These are phyloP conservation scores for Dothideomycetes sp. DNA, from an alignment of 2,329 filamentous ascomycete genomes.

Conservation along the genomic window DNA sequence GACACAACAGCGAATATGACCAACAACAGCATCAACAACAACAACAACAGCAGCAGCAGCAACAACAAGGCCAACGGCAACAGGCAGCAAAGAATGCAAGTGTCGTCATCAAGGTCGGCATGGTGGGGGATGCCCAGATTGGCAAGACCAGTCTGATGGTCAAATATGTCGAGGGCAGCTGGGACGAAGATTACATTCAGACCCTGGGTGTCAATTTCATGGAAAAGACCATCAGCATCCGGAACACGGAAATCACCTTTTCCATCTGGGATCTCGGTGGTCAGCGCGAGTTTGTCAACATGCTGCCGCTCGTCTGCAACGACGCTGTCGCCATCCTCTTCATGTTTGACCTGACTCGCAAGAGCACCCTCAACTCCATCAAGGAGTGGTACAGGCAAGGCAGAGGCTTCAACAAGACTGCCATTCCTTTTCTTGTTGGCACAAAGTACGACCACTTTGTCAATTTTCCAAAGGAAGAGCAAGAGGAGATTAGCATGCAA, in stretches of 20 bases:
- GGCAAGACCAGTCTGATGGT: conserved; percentile 99
- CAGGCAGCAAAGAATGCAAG: conserved; percentile 41
- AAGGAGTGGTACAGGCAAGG: conserved; percentile 99
- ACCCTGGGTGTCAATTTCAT: conserved; percentile 98
- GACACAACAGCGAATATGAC: conserved; percentile 16
- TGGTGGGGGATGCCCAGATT: conserved; percentile 98
- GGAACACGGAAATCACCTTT: conserved; percentile 98
- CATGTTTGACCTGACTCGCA: conserved; percentile 98
- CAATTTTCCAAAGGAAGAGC: conserved; percentile 93
- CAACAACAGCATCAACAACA: conserved; percentile 16
- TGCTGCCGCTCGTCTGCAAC: conserved; percentile 98
- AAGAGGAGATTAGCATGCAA: conserved; percentile 97
- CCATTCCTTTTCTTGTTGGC: conserved; percentile 93
- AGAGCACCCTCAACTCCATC: conserved; percentile 97
- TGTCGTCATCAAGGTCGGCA: conserved; percentile 98
- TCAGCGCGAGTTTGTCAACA: conserved; percentile 98
- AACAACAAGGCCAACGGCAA: conserved; percentile 20
- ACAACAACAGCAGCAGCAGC: too few relatives aligned
- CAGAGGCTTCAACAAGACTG: conserved; percentile 97
- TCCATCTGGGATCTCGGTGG: conserved; percentile 98
- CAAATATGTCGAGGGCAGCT: conserved; percentile 98
- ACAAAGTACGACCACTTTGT: conserved; percentile 99
- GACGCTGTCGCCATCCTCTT: conserved; percentile 97
- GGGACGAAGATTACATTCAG: conserved; percentile 99
- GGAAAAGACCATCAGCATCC: conserved; percentile 99